Percentiles rank a stretch among this genome's conserved stretches.
Evolutionary conservation across 192 early-diverging fungal species (phyloP).

Genomic region (Backusella westeae): DNA sequence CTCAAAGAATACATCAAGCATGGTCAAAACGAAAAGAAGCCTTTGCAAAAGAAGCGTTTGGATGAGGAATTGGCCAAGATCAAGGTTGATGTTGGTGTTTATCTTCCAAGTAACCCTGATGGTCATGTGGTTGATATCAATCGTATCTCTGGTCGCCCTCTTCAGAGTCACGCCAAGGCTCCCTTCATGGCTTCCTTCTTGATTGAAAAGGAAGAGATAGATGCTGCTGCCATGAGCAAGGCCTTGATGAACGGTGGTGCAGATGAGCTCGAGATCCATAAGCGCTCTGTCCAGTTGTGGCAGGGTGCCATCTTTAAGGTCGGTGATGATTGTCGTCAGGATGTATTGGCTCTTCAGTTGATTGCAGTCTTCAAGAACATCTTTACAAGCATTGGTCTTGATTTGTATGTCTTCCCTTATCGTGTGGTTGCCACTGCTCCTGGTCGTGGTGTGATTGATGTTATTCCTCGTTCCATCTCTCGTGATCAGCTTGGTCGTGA

Average conservation of each 20-base stretch:
- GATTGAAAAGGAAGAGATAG: conserved; percentile 60
- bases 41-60: conserved; percentile 80
- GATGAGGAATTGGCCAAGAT: conserved; percentile 98
- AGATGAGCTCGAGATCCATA: conserved; percentile 33
- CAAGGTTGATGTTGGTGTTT: conserved; percentile 93
- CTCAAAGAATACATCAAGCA: conserved; percentile 92
- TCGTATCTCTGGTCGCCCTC: conserved; percentile 86
- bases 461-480: conserved; percentile 95
- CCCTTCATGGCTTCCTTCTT: conserved; percentile 99
- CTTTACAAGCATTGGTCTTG: conserved; percentile 83
- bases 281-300: conserved; percentile 56
- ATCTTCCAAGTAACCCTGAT: conserved; percentile 97
- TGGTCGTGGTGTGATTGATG: conserved; percentile 98
- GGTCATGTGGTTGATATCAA: conserved; percentile 94
- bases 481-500: conserved; percentile 97
- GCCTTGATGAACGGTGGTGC: conserved; percentile 31
- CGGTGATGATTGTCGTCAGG: conserved; percentile 99
- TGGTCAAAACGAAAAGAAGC: conserved; percentile 84
- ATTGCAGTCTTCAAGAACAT: conserved; percentile 98
- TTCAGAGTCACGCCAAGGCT: conserved; percentile 98
- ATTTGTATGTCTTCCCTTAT: conserved; percentile 97
- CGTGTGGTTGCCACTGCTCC: conserved; percentile 96
- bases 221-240: conserved; percentile 54
- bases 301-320: conserved; percentile 99
- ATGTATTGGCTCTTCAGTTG: conserved; percentile 95